Evolutionary conservation across 208 protist genomes (phyloP).

Genomic region (Giardia duodenalis): DNA sequence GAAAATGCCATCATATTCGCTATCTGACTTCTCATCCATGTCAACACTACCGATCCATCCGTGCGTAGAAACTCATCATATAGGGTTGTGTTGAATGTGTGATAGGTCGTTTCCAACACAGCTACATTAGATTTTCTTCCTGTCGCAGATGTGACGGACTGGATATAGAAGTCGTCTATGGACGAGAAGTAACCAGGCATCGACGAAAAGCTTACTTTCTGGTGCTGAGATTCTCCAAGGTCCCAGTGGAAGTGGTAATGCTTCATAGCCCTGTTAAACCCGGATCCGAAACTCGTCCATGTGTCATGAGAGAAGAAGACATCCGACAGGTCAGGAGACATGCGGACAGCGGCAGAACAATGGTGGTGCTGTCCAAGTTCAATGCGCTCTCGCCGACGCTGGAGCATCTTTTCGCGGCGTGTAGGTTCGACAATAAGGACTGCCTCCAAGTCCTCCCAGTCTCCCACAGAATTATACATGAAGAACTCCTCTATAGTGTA

Average conservation of each 20-base stretch:
- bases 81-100: slow-evolving; percentile 25
- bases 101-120: slow-evolving; percentile 23
- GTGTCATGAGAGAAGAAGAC: slow-evolving; percentile 22
- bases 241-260: not conserved
- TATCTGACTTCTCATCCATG: slow-evolving; percentile 9
- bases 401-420: not conserved
- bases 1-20: not conserved
- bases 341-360: not conserved
- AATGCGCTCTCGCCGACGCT: not conserved
- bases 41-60: not conserved
- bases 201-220: not conserved
- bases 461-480: not conserved
- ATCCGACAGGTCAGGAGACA: not conserved
- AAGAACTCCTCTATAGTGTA: not conserved
- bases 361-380: not conserved
- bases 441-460: not conserved
- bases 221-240: not conserved
- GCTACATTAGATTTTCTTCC: not conserved
- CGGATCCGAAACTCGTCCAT: slow-evolving; percentile 2
- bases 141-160: not conserved
- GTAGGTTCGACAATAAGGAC: not conserved
- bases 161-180: slow-evolving; percentile 31
- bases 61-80: not conserved
- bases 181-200: not conserved
- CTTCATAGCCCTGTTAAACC: slow-evolving; percentile 13